Evolutionary conservation across 352 stramenopile species (phyloP), one percentile per base, ranked within the genome.

Genomic region (Elongisporangium anandrum): DNA sequence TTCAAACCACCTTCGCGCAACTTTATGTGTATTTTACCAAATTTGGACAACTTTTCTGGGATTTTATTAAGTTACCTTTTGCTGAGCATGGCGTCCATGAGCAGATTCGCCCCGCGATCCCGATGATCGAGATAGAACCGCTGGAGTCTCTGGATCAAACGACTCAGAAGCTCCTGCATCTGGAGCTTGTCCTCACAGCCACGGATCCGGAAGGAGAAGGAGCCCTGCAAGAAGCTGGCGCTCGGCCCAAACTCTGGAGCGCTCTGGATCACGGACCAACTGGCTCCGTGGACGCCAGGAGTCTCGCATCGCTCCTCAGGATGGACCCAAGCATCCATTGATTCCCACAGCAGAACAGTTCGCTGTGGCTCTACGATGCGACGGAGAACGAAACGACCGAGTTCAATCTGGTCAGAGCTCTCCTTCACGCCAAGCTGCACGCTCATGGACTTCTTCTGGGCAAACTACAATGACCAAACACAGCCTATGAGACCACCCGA

Each of bases 1-100:
- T 45, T 67, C 50, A 12, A 8, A 47, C 53, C n/a, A 70, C 63
- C 54, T 70, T 66, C 63, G 15, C 21, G 21, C 29, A 39, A 66
- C 63, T 12, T n/a, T 45, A 15, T 38, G 26, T 1, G 21, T 26
- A 38, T 22, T 17, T 56, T 45, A 15, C 17, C 8, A 45, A 17
- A 45, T 45, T 15, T 2, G 3, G 34, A 45, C 5, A 4, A 45
- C 2, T 15, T 15, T 7, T 9, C 4, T 45, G 17, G 34, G 34
- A 17, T 9, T 45, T 45, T 45, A 7, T 17, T 45, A 15, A 45
- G 17, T 15, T 2, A 45, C 17, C 34, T 13, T 2, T 12, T 2
- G 26, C 26, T 5, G 6, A 9, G 8, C 6, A 45, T 45, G 12
- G 34, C 34, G 34, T 45, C 34, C 34, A 45, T 45, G 34, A 45